Base-by-base conservation (phyloP, 352 stramenopile genomes). In the Phytophthora megakarya region DNA sequence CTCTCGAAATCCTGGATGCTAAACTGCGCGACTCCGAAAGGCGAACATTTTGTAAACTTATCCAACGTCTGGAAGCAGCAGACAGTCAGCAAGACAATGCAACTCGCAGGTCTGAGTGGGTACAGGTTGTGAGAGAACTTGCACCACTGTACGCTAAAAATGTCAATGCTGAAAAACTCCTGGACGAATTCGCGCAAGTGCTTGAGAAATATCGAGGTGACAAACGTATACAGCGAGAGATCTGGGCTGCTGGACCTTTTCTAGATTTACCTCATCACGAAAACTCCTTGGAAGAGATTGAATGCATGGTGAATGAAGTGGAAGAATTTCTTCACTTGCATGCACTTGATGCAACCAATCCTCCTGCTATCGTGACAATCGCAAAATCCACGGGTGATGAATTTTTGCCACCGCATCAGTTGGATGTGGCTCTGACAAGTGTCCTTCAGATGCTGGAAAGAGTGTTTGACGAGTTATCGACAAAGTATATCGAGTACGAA, bases 301-400 rank as follows among this genome's bases (percentile, higher is more conserved):
- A 75, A 21, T 3, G 22, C 11, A 78, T 89, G 61, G 30, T 91
- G 0, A 54, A 52, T 11, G 47, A 61, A 8, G 65, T 90, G 12
- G 49, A 68, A 3, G 37, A 58, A 13, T 88, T 84, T 44, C 62
- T 91, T 19, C 32, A 33, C 0, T 33, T 21, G 0, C 52, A 72
- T 43, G 45, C 23, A 11, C 43, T 77, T 3, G 47, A 72, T n/a
- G 16, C 35, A 8, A 22, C 13, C 15, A 65, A 72, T 30, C 69
- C 59, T 58, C 88, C 88, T n/a, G 57, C 69, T 11, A 61, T 96
- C n/a, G 79, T 96, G 42, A 95, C 87, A 5, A 84, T 96, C 19
- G 87, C 88, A 6, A 93, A 88, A 49, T 96, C 88, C 5, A 85
- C 77, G 1, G 72, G 73, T 3, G 88, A 96, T 42, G 55, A 84